Evolutionary conservation across 1,284 basidiomycete genomes (phyloP), one percentile per base, ranked within the genome.

Genomic region (Puccinia sorghi): DNA sequence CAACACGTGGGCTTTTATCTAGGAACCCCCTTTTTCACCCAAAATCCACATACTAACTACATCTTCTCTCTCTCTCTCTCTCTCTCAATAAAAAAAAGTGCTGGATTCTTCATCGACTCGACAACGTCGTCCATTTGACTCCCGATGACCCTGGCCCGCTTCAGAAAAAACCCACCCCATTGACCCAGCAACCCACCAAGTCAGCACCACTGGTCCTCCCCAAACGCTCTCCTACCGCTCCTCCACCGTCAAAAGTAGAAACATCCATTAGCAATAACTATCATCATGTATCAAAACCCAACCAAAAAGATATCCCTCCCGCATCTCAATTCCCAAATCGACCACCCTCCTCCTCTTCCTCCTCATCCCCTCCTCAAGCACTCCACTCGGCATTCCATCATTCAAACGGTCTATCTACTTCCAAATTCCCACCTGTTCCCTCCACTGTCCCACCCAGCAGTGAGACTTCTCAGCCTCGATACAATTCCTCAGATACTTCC

Each of bases 91-190:
- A 22, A 48, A 7, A n/a, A 25, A 32, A 77, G 75, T 77, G 64
- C 57, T 77, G 75, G 75, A 69, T 70, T 15, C 56, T 77, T 20
- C 75, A 77, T 59, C 64, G 75, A 70, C n/a, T 77, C 56, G 75
- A 77, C 56, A 77, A 41, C 67, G 27, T 70, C 25, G 75, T 77
- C 37, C 48, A 77, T 46, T 54, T 77, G 15, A 66, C 54, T 46
- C 27, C 27, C 37, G 75, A 77, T 59, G 75, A 77, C 56, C 64
- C 75, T 17, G 64, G 67, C 11, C 75, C 75, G 1, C 43, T 69
- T 4, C 66, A 52, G 22, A 56, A 56, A 27, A 77, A 77, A 46
- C 52, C 56, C 0, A 57, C 75, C 0, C 7, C 64, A 17, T 13
- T 41, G 50, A 22, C 32, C 41, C 48, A 46, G 39, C 64, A 54